Evolutionary conservation across 2,329 filamentous ascomycete genomes (phyloP), one percentile per base, ranked within the genome.

Genomic region (Fonsecaea multimorphosa): DNA sequence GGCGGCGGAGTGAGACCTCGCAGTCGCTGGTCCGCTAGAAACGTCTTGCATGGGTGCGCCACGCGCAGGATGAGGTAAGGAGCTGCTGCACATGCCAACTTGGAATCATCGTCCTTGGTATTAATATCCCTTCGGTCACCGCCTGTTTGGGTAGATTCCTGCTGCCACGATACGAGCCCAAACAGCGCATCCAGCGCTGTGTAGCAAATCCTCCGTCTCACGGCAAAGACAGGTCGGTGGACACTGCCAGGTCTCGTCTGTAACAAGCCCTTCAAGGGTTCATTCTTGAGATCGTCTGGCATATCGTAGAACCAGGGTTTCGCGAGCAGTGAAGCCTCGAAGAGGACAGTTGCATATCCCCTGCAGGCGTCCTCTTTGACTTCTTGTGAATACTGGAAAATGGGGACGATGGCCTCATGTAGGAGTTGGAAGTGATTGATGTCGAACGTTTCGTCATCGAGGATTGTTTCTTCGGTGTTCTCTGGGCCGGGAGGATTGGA

Each of bases 1-100:
- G 94, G 94, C 75, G 95, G 91, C 3, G 95, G 95, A 88, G 96
- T 95, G 57, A 89, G 86, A 0, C 95, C 93, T 14, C 95, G 85
- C 22, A 99, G 82, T 0, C 94, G 93, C 74, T 97, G 94, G 76
- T 99, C 95, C 3, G 93, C 91, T 53, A 96, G 89, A 75, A 96
- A 98, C 0, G 89, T 84, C 63, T 92, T 89, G n/a, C 98, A 79
- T 0, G 91, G 89, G 16, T 97, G 82, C 0, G 91, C 92, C 12
- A 91, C 88, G 2, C 95, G 88, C 1, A 97, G 81, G 52, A 98
- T 89, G 2, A 98, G 83, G 73, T 92, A 94, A 0, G 92, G 92
- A 0, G 91, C 89, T 0, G 89, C 87, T 2, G 90, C 90, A 74
- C 88, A 85, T 0, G 94, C 91, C 16, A 98, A 86, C 12, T 52